Evolutionary conservation across 2,329 filamentous ascomycete species (phyloP).

Genomic region (Dothistroma pini): DNA sequence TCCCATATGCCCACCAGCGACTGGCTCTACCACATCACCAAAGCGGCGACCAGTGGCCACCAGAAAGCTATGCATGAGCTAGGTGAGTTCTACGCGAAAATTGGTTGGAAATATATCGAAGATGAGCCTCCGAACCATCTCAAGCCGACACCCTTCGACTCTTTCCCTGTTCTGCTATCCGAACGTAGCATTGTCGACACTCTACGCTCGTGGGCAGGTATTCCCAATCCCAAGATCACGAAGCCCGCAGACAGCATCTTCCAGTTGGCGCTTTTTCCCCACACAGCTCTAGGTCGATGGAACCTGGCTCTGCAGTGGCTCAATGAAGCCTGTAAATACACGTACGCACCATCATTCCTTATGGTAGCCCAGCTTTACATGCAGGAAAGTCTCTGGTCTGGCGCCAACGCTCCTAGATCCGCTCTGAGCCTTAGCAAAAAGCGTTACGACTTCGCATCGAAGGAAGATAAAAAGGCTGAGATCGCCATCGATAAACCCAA

Average conservation of each 20-base stretch:
- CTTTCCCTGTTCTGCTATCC: conserved; percentile 20
- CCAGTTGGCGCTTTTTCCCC: conserved; percentile 29
- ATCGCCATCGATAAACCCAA: conserved; percentile 5
- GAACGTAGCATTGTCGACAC: neutral
- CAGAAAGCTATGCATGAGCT: conserved; percentile 38
- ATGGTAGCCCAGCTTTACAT: conserved; percentile 24
- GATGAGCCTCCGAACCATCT: conserved; percentile 33
- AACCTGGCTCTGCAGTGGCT: conserved; percentile 31
- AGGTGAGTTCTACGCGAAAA: conserved; percentile 38
- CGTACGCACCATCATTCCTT: conserved; percentile 31
- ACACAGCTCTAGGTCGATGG: conserved; percentile 23
- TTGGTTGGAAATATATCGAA: conserved; percentile 33
- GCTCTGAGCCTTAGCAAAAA: conserved; percentile 24
- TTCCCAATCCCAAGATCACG: neutral
- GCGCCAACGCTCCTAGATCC: conserved; percentile 21
- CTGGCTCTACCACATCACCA: conserved; percentile 45
- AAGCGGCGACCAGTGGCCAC: conserved; percentile 43
- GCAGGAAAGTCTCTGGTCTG: conserved; percentile 24
- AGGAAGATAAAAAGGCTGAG: conserved; percentile 21
- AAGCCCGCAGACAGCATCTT: conserved; percentile 23
- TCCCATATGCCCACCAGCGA: conserved; percentile 29
- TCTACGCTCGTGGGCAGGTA: conserved; percentile 7
- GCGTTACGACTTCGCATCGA: conserved; percentile 28
- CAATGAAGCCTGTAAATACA: conserved; percentile 13
- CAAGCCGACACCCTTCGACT: conserved; percentile 35